A percentile compares a stretch with the other conserved stretches of the same genome.
Evolutionary conservation across 176 grass and related monocot genomes (phyloP).

Genomic region (Themeda triandra): DNA sequence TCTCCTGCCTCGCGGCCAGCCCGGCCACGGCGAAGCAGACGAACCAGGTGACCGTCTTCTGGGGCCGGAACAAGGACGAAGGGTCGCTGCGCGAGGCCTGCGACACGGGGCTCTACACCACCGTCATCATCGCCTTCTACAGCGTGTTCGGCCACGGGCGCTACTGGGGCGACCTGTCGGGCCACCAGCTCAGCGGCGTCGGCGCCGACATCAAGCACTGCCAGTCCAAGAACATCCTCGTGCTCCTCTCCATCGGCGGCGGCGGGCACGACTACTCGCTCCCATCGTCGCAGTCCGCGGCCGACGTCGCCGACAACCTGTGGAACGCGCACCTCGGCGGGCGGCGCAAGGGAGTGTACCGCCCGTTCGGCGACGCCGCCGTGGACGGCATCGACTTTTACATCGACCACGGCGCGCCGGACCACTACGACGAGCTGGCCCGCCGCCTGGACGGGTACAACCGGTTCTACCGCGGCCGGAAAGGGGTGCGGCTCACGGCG

Average conservation of each 20-base stretch:
- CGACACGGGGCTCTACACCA: constrained; percentile 5
- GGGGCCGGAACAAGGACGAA: constrained; percentile 12
- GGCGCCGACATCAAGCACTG: constrained; percentile 21
- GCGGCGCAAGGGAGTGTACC: neutral
- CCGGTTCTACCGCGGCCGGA: too few species aligned
- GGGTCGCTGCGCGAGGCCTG: neutral
- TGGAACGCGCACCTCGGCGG: neutral
- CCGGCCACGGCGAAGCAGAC: neutral
- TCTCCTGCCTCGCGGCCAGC: neutral
- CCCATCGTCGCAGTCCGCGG: neutral
- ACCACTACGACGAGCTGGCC: constrained; percentile 23
- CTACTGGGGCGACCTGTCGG: constrained; percentile 5
- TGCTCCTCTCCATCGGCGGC: constrained; percentile 22
- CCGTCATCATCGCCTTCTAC: constrained; percentile 25
- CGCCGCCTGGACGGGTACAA: neutral
- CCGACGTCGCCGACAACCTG: neutral
- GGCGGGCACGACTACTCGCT: neutral
- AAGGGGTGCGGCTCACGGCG: constrained; percentile 22
- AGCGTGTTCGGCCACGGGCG: constrained; percentile 4
- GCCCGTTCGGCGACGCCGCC: neutral
- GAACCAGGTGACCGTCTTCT: neutral
- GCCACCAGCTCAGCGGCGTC: neutral
- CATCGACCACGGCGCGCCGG: neutral
- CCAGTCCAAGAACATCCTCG: neutral
- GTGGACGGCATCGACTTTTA: constrained; percentile 13